phyloP scores from a whole-genome alignment of 441 rosid species.

The Pelargonium fulgidum region DNA sequence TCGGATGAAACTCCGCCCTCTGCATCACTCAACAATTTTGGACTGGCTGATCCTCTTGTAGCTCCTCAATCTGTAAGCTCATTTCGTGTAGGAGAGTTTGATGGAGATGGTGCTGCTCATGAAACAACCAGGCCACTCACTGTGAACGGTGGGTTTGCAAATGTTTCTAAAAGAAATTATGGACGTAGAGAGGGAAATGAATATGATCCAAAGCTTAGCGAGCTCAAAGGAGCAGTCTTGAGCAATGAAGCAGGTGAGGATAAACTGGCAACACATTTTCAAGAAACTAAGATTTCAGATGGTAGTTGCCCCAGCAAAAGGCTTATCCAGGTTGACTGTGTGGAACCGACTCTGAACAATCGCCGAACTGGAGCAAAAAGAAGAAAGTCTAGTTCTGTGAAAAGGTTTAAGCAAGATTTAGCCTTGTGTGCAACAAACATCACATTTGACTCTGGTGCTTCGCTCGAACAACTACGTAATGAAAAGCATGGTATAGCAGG shows the following conservation, averaged over 20 bases:
- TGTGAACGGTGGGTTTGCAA: conserved; percentile 41
- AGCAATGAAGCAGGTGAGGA: conserved; percentile 37
- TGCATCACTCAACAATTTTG: conserved; percentile 31
- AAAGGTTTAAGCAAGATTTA: conserved; percentile 73
- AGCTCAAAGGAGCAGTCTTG: conserved; percentile 52
- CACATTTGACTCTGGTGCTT: conserved; percentile 35
- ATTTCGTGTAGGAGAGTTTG: conserved; percentile 31
- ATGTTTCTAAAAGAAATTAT: conserved; percentile 30
- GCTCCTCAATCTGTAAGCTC: conserved; percentile 27
- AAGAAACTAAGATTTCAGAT: conserved; percentile 41
- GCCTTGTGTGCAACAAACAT: conserved; percentile 32
- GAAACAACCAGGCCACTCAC: conserved; percentile 32
- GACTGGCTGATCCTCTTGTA: conserved; percentile 27
- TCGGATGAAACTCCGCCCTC: conserved; percentile 37
- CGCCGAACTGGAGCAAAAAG: conserved; percentile 68
- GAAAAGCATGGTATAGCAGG: conserved; percentile 37
- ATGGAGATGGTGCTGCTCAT: conserved; percentile 27
- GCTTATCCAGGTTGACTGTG: conserved; percentile 35
- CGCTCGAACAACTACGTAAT: conserved; percentile 32
- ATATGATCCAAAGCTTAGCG: conserved; percentile 86
- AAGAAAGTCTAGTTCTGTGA: conserved; percentile 86
- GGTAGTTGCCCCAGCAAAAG: conserved; percentile 41
- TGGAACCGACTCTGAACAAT: conserved; percentile 44
- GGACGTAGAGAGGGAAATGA: conserved; percentile 49
- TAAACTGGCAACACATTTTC: conserved; percentile 39